phyloP scores from a whole-genome alignment of 257 asterid genomes.

The Leptodermis oblonga region DNA sequence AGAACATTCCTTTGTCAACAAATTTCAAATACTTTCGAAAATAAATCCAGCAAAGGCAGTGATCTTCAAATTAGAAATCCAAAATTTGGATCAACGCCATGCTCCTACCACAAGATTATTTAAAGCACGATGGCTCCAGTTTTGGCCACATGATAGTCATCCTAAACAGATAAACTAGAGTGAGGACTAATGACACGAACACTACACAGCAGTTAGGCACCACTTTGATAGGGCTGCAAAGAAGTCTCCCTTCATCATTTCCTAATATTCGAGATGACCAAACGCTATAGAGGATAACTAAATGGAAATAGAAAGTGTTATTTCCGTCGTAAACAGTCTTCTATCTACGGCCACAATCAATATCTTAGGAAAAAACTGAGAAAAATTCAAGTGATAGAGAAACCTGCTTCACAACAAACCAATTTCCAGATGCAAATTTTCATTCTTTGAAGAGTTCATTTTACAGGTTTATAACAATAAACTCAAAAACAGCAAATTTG shows the following conservation, averaged over 20 bases:
- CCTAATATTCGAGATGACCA: background rate
- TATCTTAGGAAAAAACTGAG: background rate
- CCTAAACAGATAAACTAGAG: background rate
- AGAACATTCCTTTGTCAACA: conserved; percentile 4
- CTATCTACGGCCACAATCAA: background rate
- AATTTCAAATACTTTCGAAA: background rate
- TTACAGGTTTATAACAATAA: background rate
- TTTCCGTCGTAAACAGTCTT: background rate
- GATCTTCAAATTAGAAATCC: background rate
- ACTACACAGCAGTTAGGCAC: background rate
- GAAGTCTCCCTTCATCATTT: background rate
- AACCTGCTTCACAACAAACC: background rate
- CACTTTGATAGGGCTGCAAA: background rate
- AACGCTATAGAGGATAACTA: background rate
- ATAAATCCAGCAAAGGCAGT: background rate
- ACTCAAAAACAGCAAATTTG: background rate
- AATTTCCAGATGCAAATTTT: background rate
- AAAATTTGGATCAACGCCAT: background rate
- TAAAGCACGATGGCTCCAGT: background rate
- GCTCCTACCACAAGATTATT: background rate
- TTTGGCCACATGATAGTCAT: background rate
- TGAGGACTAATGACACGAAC: background rate
- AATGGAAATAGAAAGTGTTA: background rate
- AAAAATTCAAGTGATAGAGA: background rate
- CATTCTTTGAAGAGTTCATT: background rate